Evolutionary conservation across 495 filamentous ascomycete species (phyloP).

Genomic region (Pseudomonodictys pantanalensis): DNA sequence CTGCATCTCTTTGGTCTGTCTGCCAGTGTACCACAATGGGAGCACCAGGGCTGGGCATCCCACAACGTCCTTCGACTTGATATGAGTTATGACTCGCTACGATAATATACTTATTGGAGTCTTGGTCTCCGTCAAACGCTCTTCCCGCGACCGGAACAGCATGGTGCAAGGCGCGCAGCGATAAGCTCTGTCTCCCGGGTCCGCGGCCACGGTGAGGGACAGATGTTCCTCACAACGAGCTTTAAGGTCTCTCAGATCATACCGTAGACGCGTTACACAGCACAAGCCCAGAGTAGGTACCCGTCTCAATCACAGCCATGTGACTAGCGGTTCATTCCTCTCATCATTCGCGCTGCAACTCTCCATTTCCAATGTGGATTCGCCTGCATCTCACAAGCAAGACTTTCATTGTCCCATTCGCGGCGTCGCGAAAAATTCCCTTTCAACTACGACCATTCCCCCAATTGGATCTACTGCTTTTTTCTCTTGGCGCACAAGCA

Average conservation of each 20-base stretch:
- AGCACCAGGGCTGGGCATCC: not conserved
- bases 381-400: not conserved
- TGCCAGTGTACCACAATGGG: not conserved
- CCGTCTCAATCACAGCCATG: not conserved
- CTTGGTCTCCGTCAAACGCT: not conserved
- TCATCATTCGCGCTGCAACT: no score
- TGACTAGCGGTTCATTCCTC: not conserved
- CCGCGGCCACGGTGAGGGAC: not conserved
- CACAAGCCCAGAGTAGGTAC: slow-evolving; percentile 1
- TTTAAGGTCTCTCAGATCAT: not conserved
- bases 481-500: no score
- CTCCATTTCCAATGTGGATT: not conserved
- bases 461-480: no score
- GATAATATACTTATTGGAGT: slow-evolving; percentile 3
- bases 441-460: no score
- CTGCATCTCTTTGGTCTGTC: slow-evolving; percentile 12
- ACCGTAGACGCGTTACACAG: not conserved
- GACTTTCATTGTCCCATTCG: not conserved
- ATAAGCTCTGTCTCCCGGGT: not conserved
- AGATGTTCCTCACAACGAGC: not conserved
- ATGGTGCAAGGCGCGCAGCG: no score
- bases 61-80: not conserved
- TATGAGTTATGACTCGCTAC: slow-evolving; percentile 2
- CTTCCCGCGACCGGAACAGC: no score
- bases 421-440: no score